Evolutionary conservation across 2,329 filamentous ascomycete species (phyloP).

Genomic region (Trichoderma koningiopsis): DNA sequence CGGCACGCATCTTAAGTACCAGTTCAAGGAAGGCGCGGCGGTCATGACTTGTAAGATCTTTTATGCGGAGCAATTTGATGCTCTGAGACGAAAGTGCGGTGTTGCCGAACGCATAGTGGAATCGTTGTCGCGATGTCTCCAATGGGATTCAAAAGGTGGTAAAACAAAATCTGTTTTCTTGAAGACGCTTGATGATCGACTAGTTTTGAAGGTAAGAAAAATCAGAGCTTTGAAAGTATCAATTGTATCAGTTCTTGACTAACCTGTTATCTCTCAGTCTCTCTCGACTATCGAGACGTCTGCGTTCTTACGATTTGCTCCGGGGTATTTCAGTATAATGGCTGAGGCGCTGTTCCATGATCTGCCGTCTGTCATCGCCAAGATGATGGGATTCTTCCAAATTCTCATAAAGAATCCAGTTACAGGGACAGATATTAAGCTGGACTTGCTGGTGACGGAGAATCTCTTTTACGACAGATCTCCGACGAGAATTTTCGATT

Average conservation of each 20-base stretch:
- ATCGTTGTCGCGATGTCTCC: slow-evolving; percentile 89
- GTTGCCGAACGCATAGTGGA: slow-evolving; percentile 93
- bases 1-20: slow-evolving; percentile 92
- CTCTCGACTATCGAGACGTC: slow-evolving; percentile 89
- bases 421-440: slow-evolving; percentile 90
- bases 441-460: slow-evolving; percentile 93
- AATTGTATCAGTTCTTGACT: background rate
- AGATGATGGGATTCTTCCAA: slow-evolving; percentile 99
- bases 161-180: slow-evolving; percentile 98
- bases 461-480: slow-evolving; percentile 96
- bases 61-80: slow-evolving; percentile 97
- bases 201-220: slow-evolving; percentile 71
- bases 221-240: too few species aligned
- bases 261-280: slow-evolving; percentile 54
- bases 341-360: slow-evolving; percentile 94
- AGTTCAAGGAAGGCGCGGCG: slow-evolving; percentile 90
- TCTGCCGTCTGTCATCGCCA: slow-evolving; percentile 93
- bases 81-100: slow-evolving; percentile 87
- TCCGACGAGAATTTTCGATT: slow-evolving; percentile 87
- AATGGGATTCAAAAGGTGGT: slow-evolving; percentile 97
- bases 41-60: slow-evolving; percentile 98
- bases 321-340: slow-evolving; percentile 97
- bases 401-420: slow-evolving; percentile 93
- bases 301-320: slow-evolving; percentile 92
- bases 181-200: slow-evolving; percentile 91